These are phyloP conservation scores for Debaryomyces psychrophilus DNA, from an alignment of 1,139 yeast genomes.

Conservation along the genomic window DNA sequence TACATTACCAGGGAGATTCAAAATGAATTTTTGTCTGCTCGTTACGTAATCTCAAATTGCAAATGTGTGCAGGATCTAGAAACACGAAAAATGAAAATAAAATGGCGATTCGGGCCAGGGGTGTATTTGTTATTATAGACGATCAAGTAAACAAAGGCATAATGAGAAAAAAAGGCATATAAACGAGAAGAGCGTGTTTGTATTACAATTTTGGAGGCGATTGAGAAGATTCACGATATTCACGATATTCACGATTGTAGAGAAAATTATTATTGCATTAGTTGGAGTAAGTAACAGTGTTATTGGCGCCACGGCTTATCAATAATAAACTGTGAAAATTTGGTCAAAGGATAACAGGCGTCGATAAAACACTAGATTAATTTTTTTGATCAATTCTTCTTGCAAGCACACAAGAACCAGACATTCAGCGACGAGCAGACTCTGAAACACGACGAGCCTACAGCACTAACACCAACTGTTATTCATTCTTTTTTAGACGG, in stretches of 20 bases:
- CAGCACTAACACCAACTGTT: constrained; percentile 12
- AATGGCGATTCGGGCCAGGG: constrained; percentile 4
- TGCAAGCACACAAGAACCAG: not conserved
- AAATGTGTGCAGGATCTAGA: constrained; percentile 2
- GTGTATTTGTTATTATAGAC: constrained; percentile 2
- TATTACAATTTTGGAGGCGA: not conserved
- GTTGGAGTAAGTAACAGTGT: not conserved
- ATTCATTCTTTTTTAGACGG: constrained; percentile 13
- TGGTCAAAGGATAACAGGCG: not conserved
- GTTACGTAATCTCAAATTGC: not conserved
- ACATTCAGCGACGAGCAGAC: not conserved
- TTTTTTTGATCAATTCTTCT: constrained; percentile 6
- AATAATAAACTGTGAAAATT: constrained; percentile 4
- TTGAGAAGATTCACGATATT: too few species aligned
- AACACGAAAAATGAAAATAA: constrained; percentile 3
- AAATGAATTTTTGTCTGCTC: not conserved
- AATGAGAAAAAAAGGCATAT: not conserved
- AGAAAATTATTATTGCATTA: constrained; percentile 1
- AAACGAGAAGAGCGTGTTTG: constrained; percentile 7
- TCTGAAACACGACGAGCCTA: constrained; percentile 1
- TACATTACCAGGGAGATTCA: not conserved
- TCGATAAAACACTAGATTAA: not conserved
- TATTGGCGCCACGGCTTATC: constrained; percentile 10
- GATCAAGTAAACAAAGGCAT: constrained; percentile 8
- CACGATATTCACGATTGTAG: constrained; percentile 7